Percentiles rank a stretch among this genome's conserved stretches.
Conservation (phyloP, 1,139 yeast species). For the Blastobotrys petasosporus region DNA sequence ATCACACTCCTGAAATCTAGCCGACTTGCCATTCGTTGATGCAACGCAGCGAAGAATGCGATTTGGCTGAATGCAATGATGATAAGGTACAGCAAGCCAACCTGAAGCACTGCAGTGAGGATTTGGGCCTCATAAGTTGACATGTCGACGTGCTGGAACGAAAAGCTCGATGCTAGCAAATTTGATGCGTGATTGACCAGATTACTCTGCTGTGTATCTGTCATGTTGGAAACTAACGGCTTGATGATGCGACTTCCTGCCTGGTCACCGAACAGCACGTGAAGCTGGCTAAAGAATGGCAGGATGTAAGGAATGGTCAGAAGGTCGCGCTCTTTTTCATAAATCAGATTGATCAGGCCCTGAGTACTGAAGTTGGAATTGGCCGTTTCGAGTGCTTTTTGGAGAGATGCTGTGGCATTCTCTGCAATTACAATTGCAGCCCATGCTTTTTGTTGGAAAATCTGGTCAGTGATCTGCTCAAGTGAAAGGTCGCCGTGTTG, state of each 20-base stretch:
- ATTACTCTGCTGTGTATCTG: conserved; percentile 5
- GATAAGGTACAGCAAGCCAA: conserved; percentile 69
- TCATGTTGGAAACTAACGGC: conserved; percentile 15
- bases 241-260: conserved; percentile 11
- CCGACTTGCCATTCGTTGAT: conserved; percentile 42
- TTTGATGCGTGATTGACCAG: conserved; percentile 12
- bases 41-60: conserved; percentile 51
- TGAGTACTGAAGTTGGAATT: conserved; percentile 13
- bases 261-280: conserved; percentile 17
- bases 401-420: conserved; percentile 24
- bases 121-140: conserved; percentile 10
- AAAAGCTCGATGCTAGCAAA: conserved; percentile 13
- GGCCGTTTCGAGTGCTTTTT: conserved; percentile 16
- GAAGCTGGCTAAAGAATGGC: conserved; percentile 37
- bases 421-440: conserved; percentile 20
- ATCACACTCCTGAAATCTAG: conserved; percentile 44
- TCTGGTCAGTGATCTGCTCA: conserved; percentile 14
- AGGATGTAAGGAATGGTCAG: conserved; percentile 40
- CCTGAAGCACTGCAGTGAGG: conserved; percentile 18
- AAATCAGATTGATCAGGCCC: conserved; percentile 37
- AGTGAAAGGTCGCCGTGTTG: conserved; percentile 23
- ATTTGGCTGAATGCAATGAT: conserved; percentile 60
- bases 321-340: conserved; percentile 52
- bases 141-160: conserved; percentile 12
- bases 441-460: conserved; percentile 22